Evolutionary conservation across 441 rosid genomes (phyloP).

Genomic region (Adansonia gregorii): DNA sequence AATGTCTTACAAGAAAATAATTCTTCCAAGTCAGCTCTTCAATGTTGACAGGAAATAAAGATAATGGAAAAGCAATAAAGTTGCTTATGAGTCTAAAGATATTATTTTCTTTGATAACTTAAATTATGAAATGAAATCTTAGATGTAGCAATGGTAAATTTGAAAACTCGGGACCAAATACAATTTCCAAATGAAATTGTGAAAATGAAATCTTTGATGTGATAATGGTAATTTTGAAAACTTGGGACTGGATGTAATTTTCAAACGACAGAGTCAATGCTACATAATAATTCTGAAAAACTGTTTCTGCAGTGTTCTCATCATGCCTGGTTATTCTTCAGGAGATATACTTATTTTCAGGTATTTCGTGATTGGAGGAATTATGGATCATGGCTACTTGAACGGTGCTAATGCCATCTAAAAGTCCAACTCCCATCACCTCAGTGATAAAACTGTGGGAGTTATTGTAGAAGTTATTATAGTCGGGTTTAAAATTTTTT

Average conservation of each 20-base stretch:
- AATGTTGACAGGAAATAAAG: constrained; percentile 1
- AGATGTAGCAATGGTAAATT: neutral
- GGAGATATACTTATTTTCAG: neutral
- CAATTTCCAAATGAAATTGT: neutral
- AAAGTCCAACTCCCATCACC: neutral
- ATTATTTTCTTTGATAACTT: constrained; percentile 1
- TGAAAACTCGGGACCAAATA: constrained; percentile 6
- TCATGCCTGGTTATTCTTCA: neutral
- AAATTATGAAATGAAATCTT: constrained; percentile 11
- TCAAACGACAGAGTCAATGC: neutral
- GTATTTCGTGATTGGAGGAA: neutral
- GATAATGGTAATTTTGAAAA: neutral
- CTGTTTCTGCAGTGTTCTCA: constrained; percentile 10
- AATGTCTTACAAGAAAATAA: constrained; percentile 9
- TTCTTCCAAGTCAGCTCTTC: constrained; percentile 13
- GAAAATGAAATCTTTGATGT: neutral
- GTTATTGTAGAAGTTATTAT: constrained; percentile 1
- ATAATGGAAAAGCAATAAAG: constrained; percentile 3
- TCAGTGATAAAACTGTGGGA: constrained; percentile 1
- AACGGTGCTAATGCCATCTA: neutral
- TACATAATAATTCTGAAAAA: neutral
- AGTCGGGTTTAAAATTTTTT: neutral
- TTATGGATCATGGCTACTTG: neutral
- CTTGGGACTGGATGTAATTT: constrained; percentile 16
- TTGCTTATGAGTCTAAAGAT: neutral